Evolutionary conservation across 2,329 filamentous ascomycete genomes (phyloP).

Genomic region (Chrysoporthe austroafricana): DNA sequence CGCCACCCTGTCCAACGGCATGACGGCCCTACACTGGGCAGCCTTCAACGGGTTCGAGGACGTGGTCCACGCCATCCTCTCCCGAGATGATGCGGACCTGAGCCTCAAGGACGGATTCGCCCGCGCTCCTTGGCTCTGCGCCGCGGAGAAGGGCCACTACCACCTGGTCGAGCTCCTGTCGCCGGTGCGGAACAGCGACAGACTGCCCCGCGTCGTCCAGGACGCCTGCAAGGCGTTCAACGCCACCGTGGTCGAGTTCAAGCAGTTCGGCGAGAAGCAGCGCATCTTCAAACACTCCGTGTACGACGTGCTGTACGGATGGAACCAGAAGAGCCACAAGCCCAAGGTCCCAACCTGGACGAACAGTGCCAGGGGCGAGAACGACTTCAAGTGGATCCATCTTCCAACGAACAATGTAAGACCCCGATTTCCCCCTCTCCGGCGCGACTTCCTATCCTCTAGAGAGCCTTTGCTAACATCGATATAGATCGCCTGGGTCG

Average conservation of each 20-base stretch:
- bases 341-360: constrained; percentile 50
- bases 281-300: constrained; percentile 52
- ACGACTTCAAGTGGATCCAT: constrained; percentile 55
- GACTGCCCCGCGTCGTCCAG: constrained; percentile 44
- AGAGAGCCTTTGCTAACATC: neutral
- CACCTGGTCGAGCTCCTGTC: constrained; percentile 44
- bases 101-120: constrained; percentile 44
- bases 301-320: constrained; percentile 55
- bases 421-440: constrained; percentile 38
- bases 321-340: constrained; percentile 49
- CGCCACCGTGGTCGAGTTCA: constrained; percentile 59
- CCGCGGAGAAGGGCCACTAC: constrained; percentile 42
- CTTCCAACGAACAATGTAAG: constrained; percentile 55
- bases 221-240: constrained; percentile 53
- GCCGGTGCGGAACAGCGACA: constrained; percentile 39
- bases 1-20: constrained; percentile 52
- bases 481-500: constrained; percentile 58
- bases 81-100: constrained; percentile 37
- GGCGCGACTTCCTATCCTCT: constrained; percentile 31
- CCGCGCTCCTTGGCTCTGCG: constrained; percentile 47
- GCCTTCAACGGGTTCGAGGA: constrained; percentile 52
- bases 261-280: constrained; percentile 43
- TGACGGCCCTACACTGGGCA: constrained; percentile 58
- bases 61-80: constrained; percentile 48
- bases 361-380: constrained; percentile 46